These are phyloP conservation scores for Hibiscus mutabilis DNA, from an alignment of 345 rosid species.

Conservation along the genomic window DNA sequence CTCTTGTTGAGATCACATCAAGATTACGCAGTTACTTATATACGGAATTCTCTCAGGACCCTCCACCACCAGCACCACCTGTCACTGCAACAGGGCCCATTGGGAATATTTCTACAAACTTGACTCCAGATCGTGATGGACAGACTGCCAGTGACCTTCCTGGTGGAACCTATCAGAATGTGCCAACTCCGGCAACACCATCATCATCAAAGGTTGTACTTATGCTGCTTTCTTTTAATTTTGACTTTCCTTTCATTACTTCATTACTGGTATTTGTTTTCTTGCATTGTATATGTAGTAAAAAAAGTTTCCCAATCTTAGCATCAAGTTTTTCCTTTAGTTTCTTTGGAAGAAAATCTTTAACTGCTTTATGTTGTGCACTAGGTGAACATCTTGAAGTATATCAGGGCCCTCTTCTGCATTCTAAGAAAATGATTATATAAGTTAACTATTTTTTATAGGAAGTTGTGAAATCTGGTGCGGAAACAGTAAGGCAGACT, in stretches of 20 bases:
- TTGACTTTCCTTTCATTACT: not conserved
- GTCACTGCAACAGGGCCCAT: constrained; percentile 35
- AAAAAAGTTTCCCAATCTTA: not conserved
- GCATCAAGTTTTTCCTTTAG: not conserved
- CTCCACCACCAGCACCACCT: constrained; percentile 27
- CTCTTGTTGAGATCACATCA: constrained; percentile 88
- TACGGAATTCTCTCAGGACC: constrained; percentile 59
- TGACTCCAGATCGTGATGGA: constrained; percentile 40
- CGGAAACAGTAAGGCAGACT: constrained; percentile 40
- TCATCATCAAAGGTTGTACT: constrained; percentile 50
- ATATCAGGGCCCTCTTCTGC: not conserved
- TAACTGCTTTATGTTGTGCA: not conserved
- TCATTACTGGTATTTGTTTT: not conserved
- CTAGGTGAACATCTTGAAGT: not conserved
- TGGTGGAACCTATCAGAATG: constrained; percentile 23
- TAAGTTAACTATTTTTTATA: constrained; percentile 22
- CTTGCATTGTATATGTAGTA: not conserved
- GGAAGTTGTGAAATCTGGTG: constrained; percentile 53
- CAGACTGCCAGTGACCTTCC: constrained; percentile 20
- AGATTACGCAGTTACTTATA: constrained; percentile 61
- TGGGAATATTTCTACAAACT: constrained; percentile 43
- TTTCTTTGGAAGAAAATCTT: not conserved
- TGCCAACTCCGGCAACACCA: constrained; percentile 32
- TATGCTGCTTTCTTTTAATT: not conserved
- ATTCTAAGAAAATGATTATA: constrained; percentile 4